Conservation (phyloP, 768 basidiomycete genomes). For the Tulasnella sp. region DNA sequence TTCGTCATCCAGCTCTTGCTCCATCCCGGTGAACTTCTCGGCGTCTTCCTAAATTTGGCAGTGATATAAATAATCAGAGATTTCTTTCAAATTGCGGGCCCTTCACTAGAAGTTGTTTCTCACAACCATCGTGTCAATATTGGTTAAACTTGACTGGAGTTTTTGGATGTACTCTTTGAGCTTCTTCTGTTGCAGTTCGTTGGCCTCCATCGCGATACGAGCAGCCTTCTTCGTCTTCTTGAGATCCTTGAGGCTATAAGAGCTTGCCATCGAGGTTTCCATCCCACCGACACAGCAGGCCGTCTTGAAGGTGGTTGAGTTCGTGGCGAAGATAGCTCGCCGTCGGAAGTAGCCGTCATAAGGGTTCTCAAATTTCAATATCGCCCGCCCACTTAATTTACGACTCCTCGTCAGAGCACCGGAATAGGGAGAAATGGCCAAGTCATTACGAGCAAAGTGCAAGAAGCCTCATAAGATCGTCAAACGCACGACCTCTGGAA, state of each 20-base stretch:
- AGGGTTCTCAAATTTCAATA: too few species aligned
- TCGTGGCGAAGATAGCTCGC: too few species aligned
- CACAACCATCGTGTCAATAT: neutral
- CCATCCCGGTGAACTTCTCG: neutral
- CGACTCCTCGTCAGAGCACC: too few species aligned
- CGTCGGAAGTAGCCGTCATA: too few species aligned
- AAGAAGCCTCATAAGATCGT: neutral
- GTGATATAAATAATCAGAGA: neutral
- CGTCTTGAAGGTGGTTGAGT: too few species aligned
- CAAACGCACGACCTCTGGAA: neutral
- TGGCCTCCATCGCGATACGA: neutral
- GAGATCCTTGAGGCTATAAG: too few species aligned
- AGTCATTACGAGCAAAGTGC: constrained; percentile 9
- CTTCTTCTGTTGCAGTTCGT: constrained; percentile 7
- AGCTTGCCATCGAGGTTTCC: too few species aligned
- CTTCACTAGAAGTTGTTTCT: neutral
- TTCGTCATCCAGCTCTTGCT: neutral
- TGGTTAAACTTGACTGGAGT: neutral
- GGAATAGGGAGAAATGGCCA: neutral
- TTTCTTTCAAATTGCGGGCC: too few species aligned
- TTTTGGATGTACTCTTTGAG: neutral
- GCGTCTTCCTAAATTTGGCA: neutral
- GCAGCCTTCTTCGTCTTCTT: neutral
- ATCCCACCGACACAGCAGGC: too few species aligned
- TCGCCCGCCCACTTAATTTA: too few species aligned